Evolutionary conservation across 106 monocot genomes (phyloP).

Genomic region (Amphibolis antarctica): DNA sequence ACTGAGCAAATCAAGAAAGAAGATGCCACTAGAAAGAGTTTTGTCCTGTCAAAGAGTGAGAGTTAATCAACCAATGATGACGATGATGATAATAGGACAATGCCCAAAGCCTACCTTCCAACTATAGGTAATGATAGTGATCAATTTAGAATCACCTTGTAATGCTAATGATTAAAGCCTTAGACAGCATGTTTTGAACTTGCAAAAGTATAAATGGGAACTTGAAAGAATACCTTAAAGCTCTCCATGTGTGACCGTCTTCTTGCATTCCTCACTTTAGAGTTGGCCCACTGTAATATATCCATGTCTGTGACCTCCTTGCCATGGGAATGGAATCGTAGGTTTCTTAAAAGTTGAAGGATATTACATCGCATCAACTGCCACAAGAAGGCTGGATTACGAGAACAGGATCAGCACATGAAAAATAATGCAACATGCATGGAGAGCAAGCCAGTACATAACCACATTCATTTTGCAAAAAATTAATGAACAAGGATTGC

Average conservation of each 20-base stretch:
- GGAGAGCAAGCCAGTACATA: background rate
- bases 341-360: constrained; percentile 54
- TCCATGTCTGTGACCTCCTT: constrained; percentile 48
- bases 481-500: background rate
- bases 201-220: background rate
- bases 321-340: constrained; percentile 37
- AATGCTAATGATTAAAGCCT: background rate
- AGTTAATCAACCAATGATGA: constrained; percentile 3
- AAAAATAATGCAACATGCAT: background rate
- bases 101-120: too few relatives aligned
- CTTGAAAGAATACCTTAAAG: constrained; percentile 33
- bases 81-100: background rate
- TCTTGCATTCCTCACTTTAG: constrained; percentile 41
- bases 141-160: too few relatives aligned
- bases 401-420: background rate
- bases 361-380: constrained; percentile 63
- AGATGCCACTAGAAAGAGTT: constrained; percentile 63
- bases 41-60: constrained; percentile 38
- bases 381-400: constrained; percentile 46
- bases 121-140: too few relatives aligned
- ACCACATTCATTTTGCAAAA: background rate
- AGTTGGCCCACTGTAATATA: constrained; percentile 60
- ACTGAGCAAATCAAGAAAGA: constrained; percentile 65
- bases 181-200: background rate
- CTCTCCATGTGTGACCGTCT: constrained; percentile 35